Conservation (phyloP, 257 asterid species). For the Penstemon barbatus region DNA sequence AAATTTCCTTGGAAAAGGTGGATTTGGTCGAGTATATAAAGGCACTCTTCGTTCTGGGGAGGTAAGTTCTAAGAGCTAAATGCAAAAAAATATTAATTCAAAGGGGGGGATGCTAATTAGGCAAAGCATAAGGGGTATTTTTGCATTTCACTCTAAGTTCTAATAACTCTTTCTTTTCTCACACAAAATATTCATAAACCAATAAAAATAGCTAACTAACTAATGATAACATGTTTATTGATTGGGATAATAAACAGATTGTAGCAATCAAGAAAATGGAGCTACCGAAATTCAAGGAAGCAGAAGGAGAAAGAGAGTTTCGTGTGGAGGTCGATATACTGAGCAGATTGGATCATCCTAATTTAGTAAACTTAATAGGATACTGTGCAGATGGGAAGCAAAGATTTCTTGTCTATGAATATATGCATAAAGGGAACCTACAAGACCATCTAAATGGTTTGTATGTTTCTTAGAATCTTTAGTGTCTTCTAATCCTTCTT, state of each 20-base stretch:
- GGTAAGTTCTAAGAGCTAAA: constrained; percentile 37
- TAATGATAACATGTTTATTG: too few relatives aligned
- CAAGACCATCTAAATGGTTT: constrained; percentile 87
- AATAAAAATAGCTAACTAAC: too few relatives aligned
- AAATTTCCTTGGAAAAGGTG: constrained; percentile 91
- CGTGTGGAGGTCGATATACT: constrained; percentile 94
- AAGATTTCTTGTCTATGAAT: constrained; percentile 88
- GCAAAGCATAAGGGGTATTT: too few relatives aligned
- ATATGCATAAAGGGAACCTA: constrained; percentile 80
- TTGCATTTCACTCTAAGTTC: too few relatives aligned
- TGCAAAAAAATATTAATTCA: too few relatives aligned
- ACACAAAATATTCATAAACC: too few relatives aligned
- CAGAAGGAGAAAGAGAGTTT: constrained; percentile 91
- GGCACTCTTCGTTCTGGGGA: constrained; percentile 86
- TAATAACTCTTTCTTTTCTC: too few relatives aligned
- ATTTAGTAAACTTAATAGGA: constrained; percentile 79
- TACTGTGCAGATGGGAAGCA: constrained; percentile 98
- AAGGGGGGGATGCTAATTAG: too few relatives aligned
- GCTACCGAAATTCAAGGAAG: constrained; percentile 72
- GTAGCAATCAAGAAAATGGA: constrained; percentile 99
- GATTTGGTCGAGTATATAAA: constrained; percentile 90
- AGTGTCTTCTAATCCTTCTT: constrained; percentile 29
- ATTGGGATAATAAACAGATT: constrained; percentile 39
- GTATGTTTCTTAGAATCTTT: too few relatives aligned
- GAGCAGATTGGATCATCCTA: constrained; percentile 95